These are phyloP conservation scores for Entomortierella lignicola DNA, from an alignment of 192 early-diverging fungal genomes.

Conservation along the genomic window DNA sequence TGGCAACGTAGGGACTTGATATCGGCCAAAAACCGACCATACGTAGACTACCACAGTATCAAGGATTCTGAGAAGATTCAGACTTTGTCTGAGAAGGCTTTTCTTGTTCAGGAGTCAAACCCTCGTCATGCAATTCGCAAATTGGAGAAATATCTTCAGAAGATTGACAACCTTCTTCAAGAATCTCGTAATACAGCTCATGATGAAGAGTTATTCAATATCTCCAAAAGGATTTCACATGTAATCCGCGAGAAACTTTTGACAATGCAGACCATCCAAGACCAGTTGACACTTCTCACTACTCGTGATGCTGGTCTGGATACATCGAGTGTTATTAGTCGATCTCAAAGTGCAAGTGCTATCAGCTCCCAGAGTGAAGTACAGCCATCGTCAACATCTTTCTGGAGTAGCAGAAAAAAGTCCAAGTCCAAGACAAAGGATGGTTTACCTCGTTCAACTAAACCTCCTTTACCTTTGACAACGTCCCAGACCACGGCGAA, in stretches of 20 bases:
- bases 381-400: slow-evolving; percentile 24
- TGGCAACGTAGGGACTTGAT: slow-evolving; percentile 59
- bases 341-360: slow-evolving; percentile 44
- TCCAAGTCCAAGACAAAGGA: slow-evolving; percentile 38
- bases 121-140: slow-evolving; percentile 41
- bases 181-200: slow-evolving; percentile 28
- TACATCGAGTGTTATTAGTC: not conserved
- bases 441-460: slow-evolving; percentile 18
- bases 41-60: slow-evolving; percentile 55
- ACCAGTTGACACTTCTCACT: slow-evolving; percentile 24
- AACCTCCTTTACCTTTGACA: slow-evolving; percentile 38
- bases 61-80: slow-evolving; percentile 57
- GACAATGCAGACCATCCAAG: slow-evolving; percentile 48
- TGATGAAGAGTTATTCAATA: slow-evolving; percentile 52
- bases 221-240: slow-evolving; percentile 54
- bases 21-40: slow-evolving; percentile 54
- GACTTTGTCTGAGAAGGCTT: slow-evolving; percentile 36
- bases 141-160: slow-evolving; percentile 46
- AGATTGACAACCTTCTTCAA: slow-evolving; percentile 24
- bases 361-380: slow-evolving; percentile 46
- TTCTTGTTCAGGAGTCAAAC: slow-evolving; percentile 27
- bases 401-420: slow-evolving; percentile 35
- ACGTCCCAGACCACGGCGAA: slow-evolving; percentile 38
- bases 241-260: slow-evolving; percentile 50
- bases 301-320: slow-evolving; percentile 16